Conservation (phyloP, 2,329 filamentous ascomycete species). For the Ophiognomonia clavigignenti-juglandacearum region DNA sequence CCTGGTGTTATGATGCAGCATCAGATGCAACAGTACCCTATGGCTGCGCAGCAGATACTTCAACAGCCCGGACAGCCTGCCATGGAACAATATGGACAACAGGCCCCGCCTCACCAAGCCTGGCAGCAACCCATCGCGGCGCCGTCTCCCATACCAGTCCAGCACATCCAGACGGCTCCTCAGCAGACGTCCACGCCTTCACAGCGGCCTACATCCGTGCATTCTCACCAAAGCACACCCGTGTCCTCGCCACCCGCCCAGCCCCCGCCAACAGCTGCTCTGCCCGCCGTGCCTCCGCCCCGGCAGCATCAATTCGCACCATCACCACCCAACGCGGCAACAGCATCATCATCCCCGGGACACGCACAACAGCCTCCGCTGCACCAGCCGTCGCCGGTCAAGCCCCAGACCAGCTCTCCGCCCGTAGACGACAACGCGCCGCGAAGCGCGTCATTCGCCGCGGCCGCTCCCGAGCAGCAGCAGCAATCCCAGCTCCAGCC, state of each 20-base stretch:
- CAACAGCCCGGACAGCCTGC: conserved; percentile 1
- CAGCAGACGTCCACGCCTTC: conserved; percentile 5
- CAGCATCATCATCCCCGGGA: neutral
- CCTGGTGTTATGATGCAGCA: conserved; percentile 4
- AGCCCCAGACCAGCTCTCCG: neutral
- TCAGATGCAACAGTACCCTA: neutral
- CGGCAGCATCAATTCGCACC: conserved; percentile 6
- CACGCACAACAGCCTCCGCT: conserved; percentile 4
- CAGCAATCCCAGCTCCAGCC: conserved; percentile 13
- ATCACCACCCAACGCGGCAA: conserved; percentile 1
- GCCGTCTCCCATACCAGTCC: neutral
- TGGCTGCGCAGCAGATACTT: neutral
- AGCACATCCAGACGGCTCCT: neutral
- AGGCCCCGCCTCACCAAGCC: neutral
- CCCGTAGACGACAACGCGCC: conserved; percentile 1
- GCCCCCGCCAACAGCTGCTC: neutral
- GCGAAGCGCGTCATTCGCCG: neutral
- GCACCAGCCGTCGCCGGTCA: conserved; percentile 7
- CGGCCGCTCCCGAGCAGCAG: neutral
- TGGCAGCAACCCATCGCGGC: neutral
- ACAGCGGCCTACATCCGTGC: neutral
- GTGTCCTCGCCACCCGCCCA: neutral
- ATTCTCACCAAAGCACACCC: conserved; percentile 3
- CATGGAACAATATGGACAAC: neutral
- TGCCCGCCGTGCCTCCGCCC: neutral